A percentile compares a stretch with the other conserved stretches of the same genome.
Evolutionary conservation across 208 protist species (phyloP).

Genomic region (Crithidia sp.): DNA sequence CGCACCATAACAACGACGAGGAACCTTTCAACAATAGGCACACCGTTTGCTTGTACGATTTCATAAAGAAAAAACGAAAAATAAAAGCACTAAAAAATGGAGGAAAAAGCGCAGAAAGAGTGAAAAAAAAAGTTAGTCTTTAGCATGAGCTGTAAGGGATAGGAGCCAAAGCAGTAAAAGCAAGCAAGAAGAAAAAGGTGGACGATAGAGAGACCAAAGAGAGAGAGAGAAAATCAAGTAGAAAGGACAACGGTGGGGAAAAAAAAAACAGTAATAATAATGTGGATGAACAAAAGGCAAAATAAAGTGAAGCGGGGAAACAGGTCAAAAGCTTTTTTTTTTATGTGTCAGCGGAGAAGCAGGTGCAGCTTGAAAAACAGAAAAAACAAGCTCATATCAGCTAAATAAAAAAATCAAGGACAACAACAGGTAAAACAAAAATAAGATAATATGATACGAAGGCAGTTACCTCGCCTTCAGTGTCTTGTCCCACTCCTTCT

Average conservation of each 20-base stretch:
- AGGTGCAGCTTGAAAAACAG: neutral
- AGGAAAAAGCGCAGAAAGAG: neutral
- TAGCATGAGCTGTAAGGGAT: neutral
- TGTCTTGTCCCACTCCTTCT: neutral
- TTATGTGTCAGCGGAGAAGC: too few relatives aligned
- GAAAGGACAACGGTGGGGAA: neutral
- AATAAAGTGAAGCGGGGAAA: slow-evolving; percentile 19
- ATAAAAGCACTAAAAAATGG: neutral
- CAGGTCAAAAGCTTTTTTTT: neutral
- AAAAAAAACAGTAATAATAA: neutral
- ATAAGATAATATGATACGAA: slow-evolving; percentile 16
- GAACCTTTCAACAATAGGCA: too few relatives aligned
- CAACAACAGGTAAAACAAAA: neutral
- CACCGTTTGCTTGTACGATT: too few relatives aligned
- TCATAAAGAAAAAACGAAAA: neutral
- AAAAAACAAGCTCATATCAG: slow-evolving; percentile 8
- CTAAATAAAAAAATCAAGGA: neutral
- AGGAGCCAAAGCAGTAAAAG: neutral
- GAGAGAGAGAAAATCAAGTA: slow-evolving; percentile 13
- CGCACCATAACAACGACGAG: too few relatives aligned
- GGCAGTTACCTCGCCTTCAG: slow-evolving; percentile 15
- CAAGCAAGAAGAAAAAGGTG: slow-evolving; percentile 8
- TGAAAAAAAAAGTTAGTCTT: neutral
- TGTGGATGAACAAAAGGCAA: neutral
- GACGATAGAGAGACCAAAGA: slow-evolving; percentile 12